Percentiles rank a stretch among this genome's conserved stretches.
phyloP scores from a whole-genome alignment of 2,329 filamentous ascomycete species.

The Ophiostoma novo-ulmi region DNA sequence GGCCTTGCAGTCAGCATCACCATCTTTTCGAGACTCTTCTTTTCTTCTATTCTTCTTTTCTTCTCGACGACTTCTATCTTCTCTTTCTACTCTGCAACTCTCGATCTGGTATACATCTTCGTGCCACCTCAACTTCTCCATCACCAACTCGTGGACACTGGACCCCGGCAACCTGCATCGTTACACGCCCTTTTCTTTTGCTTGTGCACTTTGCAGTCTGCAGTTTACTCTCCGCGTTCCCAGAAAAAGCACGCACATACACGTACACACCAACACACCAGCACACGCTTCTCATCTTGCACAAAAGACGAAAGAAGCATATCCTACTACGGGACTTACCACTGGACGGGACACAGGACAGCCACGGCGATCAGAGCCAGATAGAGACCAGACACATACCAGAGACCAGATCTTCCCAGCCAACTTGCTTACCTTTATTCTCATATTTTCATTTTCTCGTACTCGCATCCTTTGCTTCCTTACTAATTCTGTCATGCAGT shows the following conservation, averaged over 20 bases:
- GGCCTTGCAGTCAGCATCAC: neutral
- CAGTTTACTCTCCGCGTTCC: neutral
- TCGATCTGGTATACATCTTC: neutral
- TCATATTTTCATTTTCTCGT: conserved; percentile 28
- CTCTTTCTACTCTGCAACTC: neutral
- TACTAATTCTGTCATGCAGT: conserved; percentile 35
- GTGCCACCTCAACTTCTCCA: neutral
- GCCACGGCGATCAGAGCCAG: neutral
- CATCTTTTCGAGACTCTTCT: neutral
- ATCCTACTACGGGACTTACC: neutral
- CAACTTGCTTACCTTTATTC: neutral
- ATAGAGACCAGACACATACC: conserved; percentile 3
- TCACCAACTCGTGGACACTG: conserved; percentile 14
- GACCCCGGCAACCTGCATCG: conserved; percentile 21
- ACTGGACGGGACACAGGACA: neutral
- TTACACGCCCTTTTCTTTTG: conserved; percentile 17
- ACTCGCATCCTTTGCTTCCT: neutral
- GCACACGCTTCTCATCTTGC: conserved; percentile 7
- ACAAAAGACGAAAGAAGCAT: conserved; percentile 14
- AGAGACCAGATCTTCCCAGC: conserved; percentile 6
- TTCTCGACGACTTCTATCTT: neutral
- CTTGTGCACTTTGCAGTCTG: neutral
- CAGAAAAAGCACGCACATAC: neutral
- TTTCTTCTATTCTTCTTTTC: neutral
- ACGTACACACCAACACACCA: neutral